Evolutionary conservation across 306 rosid species (phyloP).

Genomic region (Begonia masoniana): DNA sequence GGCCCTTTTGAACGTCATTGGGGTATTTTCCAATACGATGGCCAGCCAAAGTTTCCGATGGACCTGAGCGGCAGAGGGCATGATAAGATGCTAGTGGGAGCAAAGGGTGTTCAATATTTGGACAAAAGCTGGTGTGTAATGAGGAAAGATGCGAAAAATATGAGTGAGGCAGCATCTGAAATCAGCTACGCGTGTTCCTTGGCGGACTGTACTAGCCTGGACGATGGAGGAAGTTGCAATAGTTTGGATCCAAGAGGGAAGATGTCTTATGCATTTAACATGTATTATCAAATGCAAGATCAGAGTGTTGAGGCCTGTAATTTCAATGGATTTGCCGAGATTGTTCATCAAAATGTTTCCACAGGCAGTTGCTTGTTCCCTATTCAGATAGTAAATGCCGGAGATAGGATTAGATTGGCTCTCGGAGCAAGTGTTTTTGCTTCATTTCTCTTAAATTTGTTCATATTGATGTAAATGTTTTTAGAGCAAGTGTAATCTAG

Average conservation of each 20-base stretch:
- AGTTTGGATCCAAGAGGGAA: constrained; percentile 11
- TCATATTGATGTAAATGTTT: no score
- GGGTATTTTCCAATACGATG: constrained; percentile 63
- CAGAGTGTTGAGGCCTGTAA: constrained; percentile 51
- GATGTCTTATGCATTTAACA: constrained; percentile 55
- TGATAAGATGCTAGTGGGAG: constrained; percentile 25
- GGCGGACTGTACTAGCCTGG: constrained; percentile 51
- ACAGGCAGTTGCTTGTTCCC: constrained; percentile 34
- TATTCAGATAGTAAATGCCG: constrained; percentile 23
- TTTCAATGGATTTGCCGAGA: constrained; percentile 24
- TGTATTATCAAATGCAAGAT: constrained; percentile 42
- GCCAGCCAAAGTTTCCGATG: constrained; percentile 43
- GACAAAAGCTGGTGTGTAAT: constrained; percentile 46
- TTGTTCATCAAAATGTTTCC: constrained; percentile 31
- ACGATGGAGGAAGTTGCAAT: constrained; percentile 25
- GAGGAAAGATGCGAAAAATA: background rate
- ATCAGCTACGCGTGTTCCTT: constrained; percentile 33
- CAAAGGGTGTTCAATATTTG: constrained; percentile 45
- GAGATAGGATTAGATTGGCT: constrained; percentile 15
- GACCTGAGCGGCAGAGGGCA: constrained; percentile 42
- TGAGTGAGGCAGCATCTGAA: background rate
- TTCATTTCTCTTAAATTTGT: background rate
- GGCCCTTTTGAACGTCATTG: constrained; percentile 78
- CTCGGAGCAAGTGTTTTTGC: background rate
- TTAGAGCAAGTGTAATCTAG: no score